phyloP scores from a whole-genome alignment of 768 basidiomycete species.

The Collybia sordida region DNA sequence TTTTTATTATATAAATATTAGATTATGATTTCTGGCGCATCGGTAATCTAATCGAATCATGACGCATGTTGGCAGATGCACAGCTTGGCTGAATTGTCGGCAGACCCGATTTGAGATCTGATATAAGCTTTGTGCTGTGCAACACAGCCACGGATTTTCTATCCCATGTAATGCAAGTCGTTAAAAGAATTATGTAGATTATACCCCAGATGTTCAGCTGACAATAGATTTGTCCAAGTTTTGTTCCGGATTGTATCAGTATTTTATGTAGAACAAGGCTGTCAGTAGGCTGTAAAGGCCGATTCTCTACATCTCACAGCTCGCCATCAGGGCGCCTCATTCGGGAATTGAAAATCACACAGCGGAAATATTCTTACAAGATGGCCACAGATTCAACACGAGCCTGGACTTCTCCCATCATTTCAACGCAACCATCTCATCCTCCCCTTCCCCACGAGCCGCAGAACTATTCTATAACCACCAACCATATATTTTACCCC shows the following conservation, averaged over 20 bases:
- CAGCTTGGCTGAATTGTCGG: slow-evolving; percentile 26
- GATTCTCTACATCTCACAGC: not conserved
- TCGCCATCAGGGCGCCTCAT: slow-evolving; percentile 14
- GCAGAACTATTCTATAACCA: slow-evolving; percentile 18
- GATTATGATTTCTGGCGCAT: slow-evolving; percentile 6
- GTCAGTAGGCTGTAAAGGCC: not conserved
- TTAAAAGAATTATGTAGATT: too few relatives aligned
- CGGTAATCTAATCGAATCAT: slow-evolving; percentile 16
- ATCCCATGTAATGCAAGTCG: slow-evolving; percentile 2
- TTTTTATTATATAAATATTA: slow-evolving; percentile 16
- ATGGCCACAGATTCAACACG: slow-evolving; percentile 20
- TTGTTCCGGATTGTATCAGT: too few relatives aligned
- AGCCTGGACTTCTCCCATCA: slow-evolving; percentile 27
- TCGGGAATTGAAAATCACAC: slow-evolving; percentile 23
- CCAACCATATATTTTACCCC: slow-evolving; percentile 17
- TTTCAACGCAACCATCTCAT: slow-evolving; percentile 20
- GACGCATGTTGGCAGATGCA: slow-evolving; percentile 21
- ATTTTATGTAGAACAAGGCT: not conserved
- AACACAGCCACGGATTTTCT: slow-evolving; percentile 35
- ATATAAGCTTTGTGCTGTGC: slow-evolving; percentile 37
- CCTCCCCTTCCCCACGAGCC: slow-evolving; percentile 26
- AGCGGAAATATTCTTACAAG: slow-evolving; percentile 6
- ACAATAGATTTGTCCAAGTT: too few relatives aligned
- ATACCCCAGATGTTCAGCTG: too few relatives aligned
- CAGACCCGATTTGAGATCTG: slow-evolving; percentile 21